Evolutionary conservation across 257 asterid species (phyloP).

Genomic region (Nicotiana obtusifolia): DNA sequence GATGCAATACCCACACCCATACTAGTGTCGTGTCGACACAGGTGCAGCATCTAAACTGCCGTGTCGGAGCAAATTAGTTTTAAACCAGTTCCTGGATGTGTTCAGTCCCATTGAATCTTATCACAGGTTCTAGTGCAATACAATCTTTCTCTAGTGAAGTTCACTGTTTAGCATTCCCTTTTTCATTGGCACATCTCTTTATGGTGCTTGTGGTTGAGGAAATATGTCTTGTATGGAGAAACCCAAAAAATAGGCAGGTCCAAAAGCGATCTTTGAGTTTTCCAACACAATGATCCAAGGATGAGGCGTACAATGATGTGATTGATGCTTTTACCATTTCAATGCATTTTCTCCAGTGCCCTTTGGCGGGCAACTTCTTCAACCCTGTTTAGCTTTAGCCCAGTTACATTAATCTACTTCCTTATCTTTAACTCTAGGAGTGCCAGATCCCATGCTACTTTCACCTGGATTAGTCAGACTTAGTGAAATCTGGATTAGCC

Average conservation of each 20-base stretch:
- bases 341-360: conserved; percentile 4
- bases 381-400: neutral
- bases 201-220: neutral
- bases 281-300: neutral
- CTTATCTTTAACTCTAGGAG: neutral
- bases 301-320: neutral
- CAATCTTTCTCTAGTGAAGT: neutral
- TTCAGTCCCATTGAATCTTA: neutral
- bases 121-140: neutral
- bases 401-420: neutral
- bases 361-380: neutral
- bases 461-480: neutral
- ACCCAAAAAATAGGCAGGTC: neutral
- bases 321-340: neutral
- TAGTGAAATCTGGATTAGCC: neutral
- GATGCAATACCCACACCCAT: too few species aligned
- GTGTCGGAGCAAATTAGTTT: too few species aligned
- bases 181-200: neutral
- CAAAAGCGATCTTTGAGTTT: neutral
- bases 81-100: neutral
- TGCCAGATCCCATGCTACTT: neutral
- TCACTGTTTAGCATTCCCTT: neutral
- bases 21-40: too few species aligned
- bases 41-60: too few species aligned
- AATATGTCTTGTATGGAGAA: neutral